Evolutionary conservation across 169 alveolate species (phyloP), one percentile per base, ranked within the genome.

Genomic region (Cryptosporidium andersoni): DNA sequence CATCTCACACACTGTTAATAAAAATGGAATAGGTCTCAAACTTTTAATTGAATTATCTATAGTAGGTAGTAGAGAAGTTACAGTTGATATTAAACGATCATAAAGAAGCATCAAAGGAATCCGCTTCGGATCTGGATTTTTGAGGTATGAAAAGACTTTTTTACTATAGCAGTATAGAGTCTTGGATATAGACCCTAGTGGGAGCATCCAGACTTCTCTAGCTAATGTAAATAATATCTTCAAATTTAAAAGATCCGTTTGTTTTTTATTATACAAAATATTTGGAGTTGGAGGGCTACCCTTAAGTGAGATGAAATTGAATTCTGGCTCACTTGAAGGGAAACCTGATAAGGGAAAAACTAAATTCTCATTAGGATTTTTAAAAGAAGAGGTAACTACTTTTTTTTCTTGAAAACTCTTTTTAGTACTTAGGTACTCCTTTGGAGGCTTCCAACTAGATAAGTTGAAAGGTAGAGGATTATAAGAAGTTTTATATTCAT

Each of bases 1-100:
- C 85, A 74, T 74, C 11, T 74, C 85, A n/a, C 85, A 74, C 5
- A 74, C 85, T 25, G 85, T 74, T 2, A 74, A 43, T 40, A 74
- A 47, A 11, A 74, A 74, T 4, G 64, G 47, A 14, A 58, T 55
- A 39, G 85, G 85, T 42, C 85, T 74, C 5, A 74, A 8, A 2
- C 60, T 74, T 43, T 12, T 56, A 62, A 66, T 66, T 8, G 36
- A 39, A 36, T 37, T 74, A 12, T 74, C 85, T 4, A 74, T 51
- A 25, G 60, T 62, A 6, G 85, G 85, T 45, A 74, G 68, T 43
- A 56, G 14, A 36, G 85, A 74, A 58, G 60, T 37, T 2, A 74
- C 85, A 11, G 85, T 74, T 11, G 85, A 74, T 53, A 74, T 62
- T 37, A 74, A 58, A 2, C 49, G 40, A 58, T 74, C 85, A 60